Conservation (phyloP, 2,329 filamentous ascomycete species). For the Zymoseptoria crescenta region DNA sequence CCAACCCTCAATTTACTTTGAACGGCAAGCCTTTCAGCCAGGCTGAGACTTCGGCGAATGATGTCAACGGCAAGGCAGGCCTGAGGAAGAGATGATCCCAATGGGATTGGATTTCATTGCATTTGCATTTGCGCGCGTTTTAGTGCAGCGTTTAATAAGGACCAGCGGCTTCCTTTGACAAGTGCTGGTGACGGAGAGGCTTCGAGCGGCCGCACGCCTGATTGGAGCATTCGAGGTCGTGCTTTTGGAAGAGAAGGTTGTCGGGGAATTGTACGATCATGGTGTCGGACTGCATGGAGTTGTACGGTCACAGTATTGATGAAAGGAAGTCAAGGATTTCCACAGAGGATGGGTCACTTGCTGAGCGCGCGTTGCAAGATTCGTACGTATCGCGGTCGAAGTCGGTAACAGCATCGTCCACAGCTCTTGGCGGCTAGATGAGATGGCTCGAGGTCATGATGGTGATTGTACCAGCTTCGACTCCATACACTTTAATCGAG, state of each 20-base stretch:
- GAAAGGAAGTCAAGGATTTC: not conserved
- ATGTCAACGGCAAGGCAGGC: constrained; percentile 6
- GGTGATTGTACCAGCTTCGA: no score
- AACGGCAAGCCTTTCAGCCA: constrained; percentile 13
- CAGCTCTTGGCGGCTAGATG: no score
- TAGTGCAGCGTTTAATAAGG: constrained; percentile 3
- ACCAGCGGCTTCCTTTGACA: not conserved
- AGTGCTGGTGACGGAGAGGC: not conserved
- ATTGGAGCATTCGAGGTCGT: not conserved
- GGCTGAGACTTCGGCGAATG: constrained; percentile 13
- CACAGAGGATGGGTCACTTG: not conserved
- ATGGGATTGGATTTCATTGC: not conserved
- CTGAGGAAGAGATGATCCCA: constrained; percentile 8
- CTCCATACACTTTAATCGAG: no score
- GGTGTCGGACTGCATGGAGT: not conserved
- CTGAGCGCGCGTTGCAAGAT: no score
- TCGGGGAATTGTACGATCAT: not conserved
- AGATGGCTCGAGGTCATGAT: no score
- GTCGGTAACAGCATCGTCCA: no score
- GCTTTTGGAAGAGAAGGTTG: not conserved
- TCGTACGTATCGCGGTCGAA: no score
- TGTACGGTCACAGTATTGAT: not conserved
- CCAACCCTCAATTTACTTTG: constrained; percentile 11
- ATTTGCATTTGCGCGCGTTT: constrained; percentile 1
- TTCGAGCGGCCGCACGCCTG: not conserved